phyloP scores from a whole-genome alignment of 139 green algal genomes.

The Coelastrella sp. region DNA sequence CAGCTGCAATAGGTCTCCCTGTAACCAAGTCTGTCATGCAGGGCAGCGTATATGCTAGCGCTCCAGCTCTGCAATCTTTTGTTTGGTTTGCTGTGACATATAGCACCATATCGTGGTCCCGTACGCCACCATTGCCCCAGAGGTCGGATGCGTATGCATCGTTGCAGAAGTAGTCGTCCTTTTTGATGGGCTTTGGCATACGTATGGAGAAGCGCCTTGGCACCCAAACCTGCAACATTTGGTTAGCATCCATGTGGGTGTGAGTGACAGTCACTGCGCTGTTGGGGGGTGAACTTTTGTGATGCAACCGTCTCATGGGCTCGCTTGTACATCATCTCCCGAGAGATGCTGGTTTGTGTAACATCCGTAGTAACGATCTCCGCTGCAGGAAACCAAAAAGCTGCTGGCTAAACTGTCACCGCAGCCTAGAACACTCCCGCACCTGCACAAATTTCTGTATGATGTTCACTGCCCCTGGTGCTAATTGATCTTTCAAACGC shows the following conservation, averaged over 20 bases:
- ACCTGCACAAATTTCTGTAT: slow-evolving; percentile 46
- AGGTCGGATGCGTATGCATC: slow-evolving; percentile 28
- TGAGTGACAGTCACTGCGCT: no score
- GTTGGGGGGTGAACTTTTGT: no score
- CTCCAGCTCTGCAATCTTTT: slow-evolving; percentile 24
- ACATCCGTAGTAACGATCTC: neutral
- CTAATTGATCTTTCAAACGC: slow-evolving; percentile 1
- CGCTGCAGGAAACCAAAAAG: neutral
- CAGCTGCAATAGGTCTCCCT: slow-evolving; percentile 28
- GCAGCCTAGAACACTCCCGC: neutral
- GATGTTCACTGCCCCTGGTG: slow-evolving; percentile 25
- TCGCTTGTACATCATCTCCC: no score
- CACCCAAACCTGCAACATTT: slow-evolving; percentile 8
- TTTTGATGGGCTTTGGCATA: neutral
- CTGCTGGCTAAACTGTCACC: neutral
- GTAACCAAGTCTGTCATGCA: slow-evolving; percentile 39
- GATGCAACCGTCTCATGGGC: no score
- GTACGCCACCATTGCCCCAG: slow-evolving; percentile 10
- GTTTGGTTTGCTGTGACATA: slow-evolving; percentile 34
- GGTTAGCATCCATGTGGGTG: neutral
- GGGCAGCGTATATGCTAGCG: slow-evolving; percentile 40
- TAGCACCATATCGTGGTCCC: slow-evolving; percentile 33
- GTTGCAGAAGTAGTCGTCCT: slow-evolving; percentile 15
- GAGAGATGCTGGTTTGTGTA: no score
- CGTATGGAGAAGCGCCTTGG: slow-evolving; percentile 31